Percentiles rank a stretch among this genome's conserved stretches.
Conservation (phyloP, 177 flowering plant species). For the Vitis hybrid region DNA sequence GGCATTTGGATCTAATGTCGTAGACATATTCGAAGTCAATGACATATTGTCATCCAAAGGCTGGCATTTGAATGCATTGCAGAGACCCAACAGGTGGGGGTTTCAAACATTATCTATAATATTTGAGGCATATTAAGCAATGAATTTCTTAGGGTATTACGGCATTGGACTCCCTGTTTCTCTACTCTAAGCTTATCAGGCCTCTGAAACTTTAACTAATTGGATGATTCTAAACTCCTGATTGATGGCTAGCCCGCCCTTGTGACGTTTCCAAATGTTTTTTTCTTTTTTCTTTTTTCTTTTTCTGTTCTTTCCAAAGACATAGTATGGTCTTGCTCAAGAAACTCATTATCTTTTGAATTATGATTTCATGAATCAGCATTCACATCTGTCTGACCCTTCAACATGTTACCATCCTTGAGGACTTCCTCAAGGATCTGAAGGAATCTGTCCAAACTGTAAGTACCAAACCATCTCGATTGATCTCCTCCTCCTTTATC, state of each 20-base stretch:
- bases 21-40: conserved; percentile 94
- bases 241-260: neutral
- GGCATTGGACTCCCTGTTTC: too few relatives aligned
- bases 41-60: conserved; percentile 85
- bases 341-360: neutral
- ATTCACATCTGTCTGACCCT: conserved; percentile 91
- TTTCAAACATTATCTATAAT: too few relatives aligned
- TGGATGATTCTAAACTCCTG: neutral
- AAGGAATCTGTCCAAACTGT: conserved; percentile 71
- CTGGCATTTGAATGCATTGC: conserved; percentile 97
- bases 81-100: conserved; percentile 83
- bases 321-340: neutral
- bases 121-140: neutral
- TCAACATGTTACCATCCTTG: conserved; percentile 76
- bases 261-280: neutral
- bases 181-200: neutral
- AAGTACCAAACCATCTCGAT: conserved; percentile 27
- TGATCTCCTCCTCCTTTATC: neutral
- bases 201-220: neutral
- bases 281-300: neutral
- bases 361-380: conserved; percentile 43
- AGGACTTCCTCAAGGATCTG: conserved; percentile 71
- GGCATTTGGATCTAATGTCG: conserved; percentile 71
- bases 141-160: too few relatives aligned
- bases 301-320: neutral